Evolutionary conservation across 768 basidiomycete species (phyloP).

Genomic region (Artomyces pyxidatus): DNA sequence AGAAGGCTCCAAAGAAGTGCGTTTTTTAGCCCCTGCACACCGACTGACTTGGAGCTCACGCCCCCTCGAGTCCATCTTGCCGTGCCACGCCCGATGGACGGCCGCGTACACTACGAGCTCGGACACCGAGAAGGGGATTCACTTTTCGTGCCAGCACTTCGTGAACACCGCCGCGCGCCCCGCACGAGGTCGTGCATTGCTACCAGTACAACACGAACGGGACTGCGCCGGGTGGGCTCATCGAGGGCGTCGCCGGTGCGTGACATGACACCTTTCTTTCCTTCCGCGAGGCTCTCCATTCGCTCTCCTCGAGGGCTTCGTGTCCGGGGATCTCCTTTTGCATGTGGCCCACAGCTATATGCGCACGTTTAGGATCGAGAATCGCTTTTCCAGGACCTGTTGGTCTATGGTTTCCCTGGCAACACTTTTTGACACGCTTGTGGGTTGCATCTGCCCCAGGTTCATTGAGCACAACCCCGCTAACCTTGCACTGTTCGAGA

Average conservation of each 20-base stretch:
- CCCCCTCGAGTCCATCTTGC: slow-evolving; percentile 32
- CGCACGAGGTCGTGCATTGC: slow-evolving; percentile 75
- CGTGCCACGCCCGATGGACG: slow-evolving; percentile 57
- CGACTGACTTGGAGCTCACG: background rate
- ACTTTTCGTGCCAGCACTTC: slow-evolving; percentile 64
- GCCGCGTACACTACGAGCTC: slow-evolving; percentile 59
- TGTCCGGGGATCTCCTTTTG: no score
- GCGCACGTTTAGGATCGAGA: no score
- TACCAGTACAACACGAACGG: slow-evolving; percentile 60
- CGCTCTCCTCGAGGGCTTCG: no score
- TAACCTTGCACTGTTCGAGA: no score
- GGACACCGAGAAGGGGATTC: slow-evolving; percentile 58
- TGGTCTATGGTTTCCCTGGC: no score
- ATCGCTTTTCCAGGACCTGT: no score
- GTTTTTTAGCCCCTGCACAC: background rate
- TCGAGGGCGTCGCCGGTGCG: slow-evolving; percentile 75
- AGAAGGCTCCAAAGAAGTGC: slow-evolving; percentile 12
- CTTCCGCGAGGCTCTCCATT: no score
- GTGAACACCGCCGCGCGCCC: slow-evolving; percentile 33
- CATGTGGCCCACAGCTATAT: no score
- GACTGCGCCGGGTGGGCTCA: slow-evolving; percentile 59
- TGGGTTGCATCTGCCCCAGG: no score
- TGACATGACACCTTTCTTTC: no score
- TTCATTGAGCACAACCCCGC: no score
- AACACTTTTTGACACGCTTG: no score